Base-by-base conservation (phyloP, 345 rosid genomes). In the Euphorbia lathyris region DNA sequence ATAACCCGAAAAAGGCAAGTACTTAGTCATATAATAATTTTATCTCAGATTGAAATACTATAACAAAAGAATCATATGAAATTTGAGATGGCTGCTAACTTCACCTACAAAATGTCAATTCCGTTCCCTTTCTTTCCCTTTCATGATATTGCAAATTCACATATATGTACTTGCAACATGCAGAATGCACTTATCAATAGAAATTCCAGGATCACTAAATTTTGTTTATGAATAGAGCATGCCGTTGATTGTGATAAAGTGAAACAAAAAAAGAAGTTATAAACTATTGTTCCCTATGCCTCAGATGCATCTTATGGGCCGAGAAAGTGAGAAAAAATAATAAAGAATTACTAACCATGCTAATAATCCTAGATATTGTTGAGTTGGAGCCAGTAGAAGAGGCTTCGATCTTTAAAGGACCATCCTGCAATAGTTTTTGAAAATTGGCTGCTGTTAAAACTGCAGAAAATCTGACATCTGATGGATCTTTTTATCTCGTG, bases 351-450 rank as follows among this genome's bases (percentile, higher is more conserved):
- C 90, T 77, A 62, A 94, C 96, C 98, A 90, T 88, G 80, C 83
- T 84, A 62, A 91, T 79, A 64, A 94, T 91, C 87, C 91, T 91
- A 58, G 97, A 86, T 77, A 94, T 85, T 17, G 86, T 88, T 65
- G 98, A 94, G 83, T 87, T 87, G 66, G 95, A 86, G 65, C 97
- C 97, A 60, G 97, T 85, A 19, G 90, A 88, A 56, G 89, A 78
- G 56, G 96, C 95, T 82, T 87, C 82, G 70, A 91, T 86, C 82
- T 92, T 83, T 73, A 91, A 81, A 69, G 98, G 98, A 64, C 98
- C 97, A 85, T 91, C 96, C 98, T 94, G 88, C 72, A 83, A 81
- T 72, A 72, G 56, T 77, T 76, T 51, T 73, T 38, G 36, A 55
- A 25, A 75, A 69, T n/a, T 34, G 32, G 36, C 40, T n/a, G 16